These are phyloP conservation scores for Aegilops bicornis DNA, from an alignment of 176 grass and related monocot species.

Conservation along the genomic window DNA sequence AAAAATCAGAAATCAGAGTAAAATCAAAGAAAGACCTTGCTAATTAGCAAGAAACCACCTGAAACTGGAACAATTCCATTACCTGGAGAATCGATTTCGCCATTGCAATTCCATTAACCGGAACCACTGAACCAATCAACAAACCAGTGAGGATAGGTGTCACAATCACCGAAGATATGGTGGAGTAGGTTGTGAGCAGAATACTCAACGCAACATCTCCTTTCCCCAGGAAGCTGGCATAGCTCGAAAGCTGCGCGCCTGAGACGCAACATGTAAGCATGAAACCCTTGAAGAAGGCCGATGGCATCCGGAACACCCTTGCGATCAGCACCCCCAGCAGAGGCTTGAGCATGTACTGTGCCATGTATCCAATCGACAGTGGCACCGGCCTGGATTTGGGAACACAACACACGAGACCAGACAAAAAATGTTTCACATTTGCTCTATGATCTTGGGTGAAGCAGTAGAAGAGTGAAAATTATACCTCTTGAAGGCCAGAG, in stretches of 20 bases:
- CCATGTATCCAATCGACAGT: slow-evolving; percentile 66
- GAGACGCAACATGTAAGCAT: slow-evolving; percentile 85
- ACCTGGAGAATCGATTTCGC: slow-evolving; percentile 96
- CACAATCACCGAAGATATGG: slow-evolving; percentile 81
- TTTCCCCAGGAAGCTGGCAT: slow-evolving; percentile 92
- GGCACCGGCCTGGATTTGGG: slow-evolving; percentile 62
- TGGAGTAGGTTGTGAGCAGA: slow-evolving; percentile 85
- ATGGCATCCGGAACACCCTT: slow-evolving; percentile 60
- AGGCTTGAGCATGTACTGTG: slow-evolving; percentile 83
- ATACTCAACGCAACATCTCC: slow-evolving; percentile 93
- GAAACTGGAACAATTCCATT: background rate
- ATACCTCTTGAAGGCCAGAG: slow-evolving; percentile 76
- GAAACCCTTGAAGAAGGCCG: slow-evolving; percentile 76
- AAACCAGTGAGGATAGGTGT: slow-evolving; percentile 83
- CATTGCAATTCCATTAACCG: slow-evolving; percentile 87
- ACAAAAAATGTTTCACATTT: slow-evolving; percentile 18
- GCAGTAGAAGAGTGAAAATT: background rate
- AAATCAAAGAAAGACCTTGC: background rate
- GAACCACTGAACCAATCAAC: slow-evolving; percentile 85
- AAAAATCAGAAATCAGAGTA: background rate
- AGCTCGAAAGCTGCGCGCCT: slow-evolving; percentile 84
- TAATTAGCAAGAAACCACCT: background rate
- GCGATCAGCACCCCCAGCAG: slow-evolving; percentile 73
- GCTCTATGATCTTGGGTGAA: background rate
- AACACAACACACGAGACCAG: slow-evolving; percentile 12